These are phyloP conservation scores for Neurospora hispaniola DNA, from an alignment of 495 filamentous ascomycete genomes.

Conservation along the genomic window DNA sequence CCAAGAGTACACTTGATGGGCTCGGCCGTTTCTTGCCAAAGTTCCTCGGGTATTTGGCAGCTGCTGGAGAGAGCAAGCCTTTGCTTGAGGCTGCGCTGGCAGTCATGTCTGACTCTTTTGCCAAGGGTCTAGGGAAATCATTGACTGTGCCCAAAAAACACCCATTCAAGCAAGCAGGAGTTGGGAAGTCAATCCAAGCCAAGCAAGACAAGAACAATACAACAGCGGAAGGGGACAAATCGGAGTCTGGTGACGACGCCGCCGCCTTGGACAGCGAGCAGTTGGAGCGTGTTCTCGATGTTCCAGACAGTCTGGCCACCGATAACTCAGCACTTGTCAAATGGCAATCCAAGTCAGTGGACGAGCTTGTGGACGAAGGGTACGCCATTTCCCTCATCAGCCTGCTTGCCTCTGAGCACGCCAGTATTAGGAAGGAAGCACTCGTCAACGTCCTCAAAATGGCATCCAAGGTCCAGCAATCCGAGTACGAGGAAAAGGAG, in stretches of 20 bases:
- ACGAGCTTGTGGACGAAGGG: conserved; percentile 64
- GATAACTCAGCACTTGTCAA: conserved; percentile 49
- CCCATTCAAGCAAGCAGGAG: conserved; percentile 1
- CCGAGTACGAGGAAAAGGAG: conserved; percentile 63
- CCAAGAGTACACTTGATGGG: conserved; percentile 21
- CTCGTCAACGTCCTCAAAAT: conserved; percentile 54
- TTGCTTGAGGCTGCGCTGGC: conserved; percentile 26
- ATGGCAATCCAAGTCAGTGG: conserved; percentile 66
- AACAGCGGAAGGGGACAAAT: background rate
- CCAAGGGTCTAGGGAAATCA: background rate
- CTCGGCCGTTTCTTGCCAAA: conserved; percentile 47
- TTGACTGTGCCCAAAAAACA: background rate
- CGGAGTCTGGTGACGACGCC: background rate
- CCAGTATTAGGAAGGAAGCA: conserved; percentile 68
- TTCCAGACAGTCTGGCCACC: conserved; percentile 28
- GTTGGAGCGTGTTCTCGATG: conserved; percentile 25
- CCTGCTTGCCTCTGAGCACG: conserved; percentile 62
- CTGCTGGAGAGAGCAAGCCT: conserved; percentile 28
- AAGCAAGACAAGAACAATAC: background rate
- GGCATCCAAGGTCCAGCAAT: conserved; percentile 54
- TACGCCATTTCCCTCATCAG: conserved; percentile 54
- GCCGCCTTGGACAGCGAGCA: conserved; percentile 6
- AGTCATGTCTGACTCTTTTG: conserved; percentile 16
- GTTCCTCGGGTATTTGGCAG: conserved; percentile 37
- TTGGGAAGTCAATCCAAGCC: background rate